A percentile compares a stretch with the other conserved stretches of the same genome.
These are phyloP conservation scores for Sphagnum magellanicum DNA, from an alignment of 228 moss, liverwort and hornwort species.

Conservation along the genomic window DNA sequence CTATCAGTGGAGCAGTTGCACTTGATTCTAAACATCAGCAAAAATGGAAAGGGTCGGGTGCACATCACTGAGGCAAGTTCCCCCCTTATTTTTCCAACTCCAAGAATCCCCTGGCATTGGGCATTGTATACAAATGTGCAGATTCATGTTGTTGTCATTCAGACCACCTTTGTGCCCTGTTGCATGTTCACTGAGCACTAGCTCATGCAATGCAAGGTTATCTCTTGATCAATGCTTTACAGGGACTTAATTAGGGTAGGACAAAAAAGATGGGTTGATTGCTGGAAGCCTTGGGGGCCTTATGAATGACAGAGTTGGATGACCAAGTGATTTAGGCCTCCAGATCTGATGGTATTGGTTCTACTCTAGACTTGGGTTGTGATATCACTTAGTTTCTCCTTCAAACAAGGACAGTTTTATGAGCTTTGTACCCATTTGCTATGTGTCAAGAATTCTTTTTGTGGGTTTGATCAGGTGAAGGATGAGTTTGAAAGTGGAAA, in stretches of 20 bases:
- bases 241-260: too few relatives aligned
- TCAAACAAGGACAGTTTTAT: not conserved
- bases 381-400: not conserved
- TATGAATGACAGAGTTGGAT: too few relatives aligned
- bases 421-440: not conserved
- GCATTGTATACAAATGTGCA: too few relatives aligned
- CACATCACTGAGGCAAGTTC: constrained; percentile 75
- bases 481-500: constrained; percentile 66
- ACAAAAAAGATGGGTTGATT: too few relatives aligned
- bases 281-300: too few relatives aligned
- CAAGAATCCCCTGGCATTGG: too few relatives aligned
- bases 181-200: not conserved
- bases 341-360: too few relatives aligned
- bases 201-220: too few relatives aligned
- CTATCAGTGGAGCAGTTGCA: constrained; percentile 47
- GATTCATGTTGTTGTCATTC: not conserved
- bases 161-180: not conserved
- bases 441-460: not conserved
- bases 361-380: not conserved
- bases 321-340: too few relatives aligned
- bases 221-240: too few relatives aligned
- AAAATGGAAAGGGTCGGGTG: constrained; percentile 48
- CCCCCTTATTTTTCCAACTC: too few relatives aligned
- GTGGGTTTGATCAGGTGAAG: constrained; percentile 39
- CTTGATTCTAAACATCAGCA: constrained; percentile 44